Evolutionary conservation across 2,329 filamentous ascomycete genomes (phyloP), one percentile per base, ranked within the genome.

Genomic region (Raffaelea arxii): DNA sequence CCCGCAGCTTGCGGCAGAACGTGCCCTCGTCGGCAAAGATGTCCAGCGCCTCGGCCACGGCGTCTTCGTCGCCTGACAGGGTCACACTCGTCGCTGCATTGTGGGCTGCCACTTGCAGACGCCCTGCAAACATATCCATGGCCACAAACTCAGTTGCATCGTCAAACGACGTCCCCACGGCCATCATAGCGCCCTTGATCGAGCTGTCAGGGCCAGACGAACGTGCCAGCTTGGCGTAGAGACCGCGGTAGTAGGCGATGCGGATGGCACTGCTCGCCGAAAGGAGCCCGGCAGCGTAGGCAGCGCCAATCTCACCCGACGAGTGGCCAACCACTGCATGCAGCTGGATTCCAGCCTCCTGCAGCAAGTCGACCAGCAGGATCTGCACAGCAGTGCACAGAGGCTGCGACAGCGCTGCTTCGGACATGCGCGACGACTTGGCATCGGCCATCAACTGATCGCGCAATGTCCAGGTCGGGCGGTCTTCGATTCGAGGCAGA

Each of bases 381-480:
- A 79, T 61, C 51, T 79, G 76, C 1, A 80, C 37, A 0, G 74
- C 73, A 0, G 74, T 77, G 44, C 69, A 77, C 1, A 75, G 54
- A 0, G 75, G 70, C 50, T 78, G 75, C 0, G 69, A 65, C 21
- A 75, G 18, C 62, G 53, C 9, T 63, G 36, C 32, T 16, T 36
- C 14, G 19, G 6, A 12, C 0, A 72, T 53, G 3, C 55, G 51
- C 6, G 64, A 66, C 1, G 40, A 23, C 1, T 49, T 46, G 2
- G 47, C 19, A 0, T 57, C 55, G 2, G 58, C 61, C 47, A 59
- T 38, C 19, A 70, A 61, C 46, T 66, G 58, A 3, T 59, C 49
- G 52, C 61, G 58, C 24, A 70, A 49, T 0, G 57, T 58, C 60
- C 61, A 63, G n/a, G 52, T 46, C 3, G 59, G 52, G 19, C 51